phyloP scores from a whole-genome alignment of 306 rosid species.

The Betula pendula region DNA sequence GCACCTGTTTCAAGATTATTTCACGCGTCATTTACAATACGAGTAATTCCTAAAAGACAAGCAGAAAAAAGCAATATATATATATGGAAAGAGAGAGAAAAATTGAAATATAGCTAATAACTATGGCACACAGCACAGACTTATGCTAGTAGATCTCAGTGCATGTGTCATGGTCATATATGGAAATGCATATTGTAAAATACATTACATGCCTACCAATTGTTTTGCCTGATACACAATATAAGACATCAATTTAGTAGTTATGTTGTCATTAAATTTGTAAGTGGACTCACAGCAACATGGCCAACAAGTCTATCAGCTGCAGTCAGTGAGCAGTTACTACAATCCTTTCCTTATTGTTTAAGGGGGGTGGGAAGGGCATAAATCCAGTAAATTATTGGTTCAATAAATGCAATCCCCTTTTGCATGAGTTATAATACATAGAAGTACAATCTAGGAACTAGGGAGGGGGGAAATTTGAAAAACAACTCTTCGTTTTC shows the following conservation, averaged over 20 bases:
- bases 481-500: too few relatives aligned
- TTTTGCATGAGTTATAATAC: too few relatives aligned
- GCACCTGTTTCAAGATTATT: conserved; percentile 35
- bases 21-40: conserved; percentile 7
- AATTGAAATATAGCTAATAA: not conserved
- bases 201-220: not conserved
- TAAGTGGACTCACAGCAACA: not conserved
- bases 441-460: too few relatives aligned
- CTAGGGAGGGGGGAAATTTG: too few relatives aligned
- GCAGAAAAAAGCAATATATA: not conserved
- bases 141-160: not conserved
- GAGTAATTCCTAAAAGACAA: not conserved
- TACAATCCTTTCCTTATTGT: too few relatives aligned
- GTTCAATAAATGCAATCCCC: not conserved
- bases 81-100: not conserved
- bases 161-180: not conserved
- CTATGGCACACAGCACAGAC: not conserved
- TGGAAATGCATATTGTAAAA: not conserved
- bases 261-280: not conserved
- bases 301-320: not conserved
- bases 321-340: not conserved
- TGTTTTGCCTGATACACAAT: not conserved
- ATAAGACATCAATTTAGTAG: not conserved
- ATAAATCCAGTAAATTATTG: not conserved
- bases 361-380: not conserved